Evolutionary conservation across 495 filamentous ascomycete species (phyloP).

Genomic region (Aeminium ludgeri): DNA sequence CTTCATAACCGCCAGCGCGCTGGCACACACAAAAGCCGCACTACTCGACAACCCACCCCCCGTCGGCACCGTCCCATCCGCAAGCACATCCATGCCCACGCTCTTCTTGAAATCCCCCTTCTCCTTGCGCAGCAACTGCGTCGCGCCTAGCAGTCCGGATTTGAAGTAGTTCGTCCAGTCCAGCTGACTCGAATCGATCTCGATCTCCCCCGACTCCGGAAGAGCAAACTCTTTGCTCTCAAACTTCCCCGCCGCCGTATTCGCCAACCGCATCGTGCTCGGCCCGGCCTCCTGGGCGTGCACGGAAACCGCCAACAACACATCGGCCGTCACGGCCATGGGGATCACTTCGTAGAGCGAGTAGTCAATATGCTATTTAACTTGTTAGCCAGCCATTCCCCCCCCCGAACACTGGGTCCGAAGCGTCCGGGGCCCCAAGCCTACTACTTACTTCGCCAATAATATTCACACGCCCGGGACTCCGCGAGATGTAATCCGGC

Average conservation of each 20-base stretch:
- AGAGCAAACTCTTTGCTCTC: conserved; percentile 59
- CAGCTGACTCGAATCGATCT: conserved; percentile 29
- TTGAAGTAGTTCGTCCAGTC: conserved; percentile 99
- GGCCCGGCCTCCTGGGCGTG: conserved; percentile 29
- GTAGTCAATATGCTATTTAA: conserved; percentile 76
- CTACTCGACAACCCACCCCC: conserved; percentile 87
- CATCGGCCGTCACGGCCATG: conserved; percentile 83
- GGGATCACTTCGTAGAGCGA: conserved; percentile 89
- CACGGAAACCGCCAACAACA: conserved; percentile 69
- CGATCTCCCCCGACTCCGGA: conserved; percentile 29
- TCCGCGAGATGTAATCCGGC: conserved; percentile 72
- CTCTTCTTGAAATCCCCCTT: conserved; percentile 34
- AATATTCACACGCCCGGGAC: conserved; percentile 90
- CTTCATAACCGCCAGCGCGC: conserved; percentile 70
- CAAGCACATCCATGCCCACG: conserved; percentile 68
- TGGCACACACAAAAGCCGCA: conserved; percentile 84
- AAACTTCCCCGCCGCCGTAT: conserved; percentile 62
- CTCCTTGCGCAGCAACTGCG: conserved; percentile 61
- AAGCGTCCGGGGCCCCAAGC: not conserved
- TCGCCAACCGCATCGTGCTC: conserved; percentile 47
- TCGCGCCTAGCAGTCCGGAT: conserved; percentile 65
- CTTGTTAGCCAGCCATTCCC: not conserved
- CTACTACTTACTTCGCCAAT: conserved; percentile 54
- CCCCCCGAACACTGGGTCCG: no score
- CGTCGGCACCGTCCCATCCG: conserved; percentile 81